Base-by-base conservation (phyloP, 768 basidiomycete genomes). In the Pseudohyphozyma bogoriensis region DNA sequence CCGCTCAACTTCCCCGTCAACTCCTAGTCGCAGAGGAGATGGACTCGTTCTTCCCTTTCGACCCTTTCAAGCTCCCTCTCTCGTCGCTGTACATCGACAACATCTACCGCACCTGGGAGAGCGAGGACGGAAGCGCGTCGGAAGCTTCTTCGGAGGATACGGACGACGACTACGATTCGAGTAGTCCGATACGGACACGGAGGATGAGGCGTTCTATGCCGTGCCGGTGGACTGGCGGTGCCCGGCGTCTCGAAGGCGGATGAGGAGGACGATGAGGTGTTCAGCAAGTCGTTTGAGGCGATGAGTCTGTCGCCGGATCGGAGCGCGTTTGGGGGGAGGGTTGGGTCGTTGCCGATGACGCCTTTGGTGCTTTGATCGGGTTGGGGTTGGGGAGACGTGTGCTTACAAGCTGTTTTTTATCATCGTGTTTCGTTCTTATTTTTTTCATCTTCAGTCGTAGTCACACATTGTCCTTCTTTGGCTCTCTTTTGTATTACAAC, bases 41-140 rank as follows among this genome's bases (percentile, higher is more conserved):
- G 57, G 90, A 89, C 71, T 83, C 85, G 15, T 97, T 96, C 77
- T 99, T 99, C 78, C 95, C 95, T 0, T 99, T 99, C 72, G 95
- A 99, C 73, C 95, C 95, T 3, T 97, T 89, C 77, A 86, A 84
- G 60, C 82, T 99, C 7, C 86, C 89, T 0, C 79, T 82, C 59
- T 90, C 89, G 39, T 78, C 80, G 33, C 73, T 74, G 26, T 95
- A 84, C 69, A 86, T 99, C 56, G 83, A 88, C 55, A 78, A 78
- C 12, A 81, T 95, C 31, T 99, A 96, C 70, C 79, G 91, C 47
- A 88, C 92, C 62, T 99, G 93, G 93, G 85, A 83, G 0, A 85
- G 85, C 0, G 85, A 84, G 0, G 84, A 85, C 0, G 83, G 85
- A 13, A 26, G 33, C n/a, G 28, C 0, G 82, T 82, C 0, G 80